Evolutionary conservation across 2,329 filamentous ascomycete species (phyloP).

Genomic region (Aciculosporium take): DNA sequence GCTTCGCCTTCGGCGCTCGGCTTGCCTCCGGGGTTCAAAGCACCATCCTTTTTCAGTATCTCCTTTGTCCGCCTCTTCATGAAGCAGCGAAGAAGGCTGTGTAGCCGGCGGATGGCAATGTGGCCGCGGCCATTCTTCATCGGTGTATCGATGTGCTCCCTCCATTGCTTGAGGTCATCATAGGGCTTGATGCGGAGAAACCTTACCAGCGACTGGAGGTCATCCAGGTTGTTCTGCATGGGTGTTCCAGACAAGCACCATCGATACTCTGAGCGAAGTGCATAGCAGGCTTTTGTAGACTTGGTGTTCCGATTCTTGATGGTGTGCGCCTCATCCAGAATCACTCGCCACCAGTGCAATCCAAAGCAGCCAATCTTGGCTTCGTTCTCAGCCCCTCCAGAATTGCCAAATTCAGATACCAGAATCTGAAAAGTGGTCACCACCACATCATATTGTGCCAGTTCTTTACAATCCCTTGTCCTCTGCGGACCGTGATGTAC

Average conservation of each 20-base stretch:
- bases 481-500: conserved; percentile 84
- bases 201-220: conserved; percentile 82
- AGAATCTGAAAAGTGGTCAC: conserved; percentile 95
- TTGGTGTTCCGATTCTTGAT: conserved; percentile 98
- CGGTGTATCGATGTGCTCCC: conserved; percentile 75
- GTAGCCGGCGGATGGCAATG: conserved; percentile 73
- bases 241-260: conserved; percentile 96
- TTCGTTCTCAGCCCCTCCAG: conserved; percentile 44
- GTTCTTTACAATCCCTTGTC: conserved; percentile 61
- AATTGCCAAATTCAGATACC: conserved; percentile 72
- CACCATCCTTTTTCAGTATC: conserved; percentile 78
- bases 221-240: conserved; percentile 96
- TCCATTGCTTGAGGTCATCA: conserved; percentile 74
- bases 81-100: conserved; percentile 75
- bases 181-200: conserved; percentile 90
- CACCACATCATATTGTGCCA: conserved; percentile 83
- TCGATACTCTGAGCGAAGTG: conserved; percentile 69
- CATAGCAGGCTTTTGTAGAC: conserved; percentile 81
- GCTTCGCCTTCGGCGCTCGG: conserved; percentile 32
- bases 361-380: conserved; percentile 75
- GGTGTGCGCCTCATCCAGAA: conserved; percentile 91
- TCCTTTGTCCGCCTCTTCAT: conserved; percentile 99
- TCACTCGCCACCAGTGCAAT: conserved; percentile 86
- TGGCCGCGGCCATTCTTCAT: conserved; percentile 84
- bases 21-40: conserved; percentile 63